Percentiles rank a stretch among this genome's conserved stretches.
Conservation (phyloP, 2,329 filamentous ascomycete genomes). For the Xylariaceae sp. region DNA sequence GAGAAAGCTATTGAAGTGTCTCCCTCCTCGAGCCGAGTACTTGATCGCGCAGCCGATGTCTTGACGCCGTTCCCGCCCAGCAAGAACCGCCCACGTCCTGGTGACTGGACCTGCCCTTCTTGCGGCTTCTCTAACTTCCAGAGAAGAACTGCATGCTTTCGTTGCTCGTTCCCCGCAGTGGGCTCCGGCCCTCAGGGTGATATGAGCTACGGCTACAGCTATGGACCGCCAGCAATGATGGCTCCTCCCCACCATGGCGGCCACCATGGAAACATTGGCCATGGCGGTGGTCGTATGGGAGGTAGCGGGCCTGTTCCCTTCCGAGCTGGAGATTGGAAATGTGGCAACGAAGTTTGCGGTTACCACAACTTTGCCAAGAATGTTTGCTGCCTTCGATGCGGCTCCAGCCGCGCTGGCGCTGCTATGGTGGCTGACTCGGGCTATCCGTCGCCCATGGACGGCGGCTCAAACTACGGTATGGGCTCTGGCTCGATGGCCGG, state of each 20-base stretch:
- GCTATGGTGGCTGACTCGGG: slow-evolving; percentile 92
- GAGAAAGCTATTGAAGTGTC: slow-evolving; percentile 99
- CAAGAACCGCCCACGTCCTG: slow-evolving; percentile 94
- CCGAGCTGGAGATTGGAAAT: slow-evolving; percentile 98
- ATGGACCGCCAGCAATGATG: slow-evolving; percentile 74
- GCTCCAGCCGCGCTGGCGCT: slow-evolving; percentile 87
- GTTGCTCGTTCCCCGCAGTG: slow-evolving; percentile 97
- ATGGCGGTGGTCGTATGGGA: slow-evolving; percentile 65
- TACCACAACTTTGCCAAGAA: slow-evolving; percentile 99
- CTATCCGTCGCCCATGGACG: slow-evolving; percentile 86
- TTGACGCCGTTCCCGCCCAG: slow-evolving; percentile 95
- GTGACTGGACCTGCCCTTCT: slow-evolving; percentile 98
- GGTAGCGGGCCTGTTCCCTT: slow-evolving; percentile 88
- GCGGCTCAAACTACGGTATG: slow-evolving; percentile 77
- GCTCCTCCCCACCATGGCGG: slow-evolving; percentile 70
- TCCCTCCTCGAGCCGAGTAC: slow-evolving; percentile 90
- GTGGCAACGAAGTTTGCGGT: slow-evolving; percentile 90
- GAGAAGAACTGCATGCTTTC: slow-evolving; percentile 95
- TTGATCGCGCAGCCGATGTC: slow-evolving; percentile 93
- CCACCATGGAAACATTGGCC: slow-evolving; percentile 45
- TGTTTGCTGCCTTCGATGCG: slow-evolving; percentile 92
- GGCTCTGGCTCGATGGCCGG: slow-evolving; percentile 81
- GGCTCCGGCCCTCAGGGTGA: slow-evolving; percentile 64
- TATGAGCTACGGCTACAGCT: slow-evolving; percentile 49
- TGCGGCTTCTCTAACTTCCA: slow-evolving; percentile 99